Conservation (phyloP, 805 yeast genomes). For the Torulaspora maleeae region DNA sequence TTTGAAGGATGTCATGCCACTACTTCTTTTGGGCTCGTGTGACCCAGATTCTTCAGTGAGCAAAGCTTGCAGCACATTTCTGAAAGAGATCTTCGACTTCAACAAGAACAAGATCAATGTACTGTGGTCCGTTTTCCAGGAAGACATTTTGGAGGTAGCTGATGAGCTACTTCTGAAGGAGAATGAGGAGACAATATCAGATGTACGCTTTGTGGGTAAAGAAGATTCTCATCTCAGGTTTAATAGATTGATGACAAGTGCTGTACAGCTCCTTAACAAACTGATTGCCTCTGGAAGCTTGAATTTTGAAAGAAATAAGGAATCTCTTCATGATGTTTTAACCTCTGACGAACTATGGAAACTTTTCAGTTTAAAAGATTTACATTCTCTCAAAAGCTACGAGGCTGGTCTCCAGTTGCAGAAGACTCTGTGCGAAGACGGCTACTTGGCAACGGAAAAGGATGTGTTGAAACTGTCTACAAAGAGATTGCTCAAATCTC, state of each 20-base stretch:
- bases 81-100: conserved; percentile 53
- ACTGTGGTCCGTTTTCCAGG: conserved; percentile 56
- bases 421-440: conserved; percentile 28
- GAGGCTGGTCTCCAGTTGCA: conserved; percentile 40
- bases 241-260: conserved; percentile 48
- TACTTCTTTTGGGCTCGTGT: conserved; percentile 65
- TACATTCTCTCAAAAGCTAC: conserved; percentile 41
- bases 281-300: conserved; percentile 16
- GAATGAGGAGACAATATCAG: conserved; percentile 60
- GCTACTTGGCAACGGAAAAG: conserved; percentile 20
- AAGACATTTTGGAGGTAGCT: conserved; percentile 52
- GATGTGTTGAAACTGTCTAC: conserved; percentile 33
- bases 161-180: conserved; percentile 53
- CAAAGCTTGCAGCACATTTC: conserved; percentile 42
- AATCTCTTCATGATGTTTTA: conserved; percentile 36
- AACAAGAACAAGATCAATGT: conserved; percentile 50
- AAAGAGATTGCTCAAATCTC: conserved; percentile 34
- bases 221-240: conserved; percentile 67
- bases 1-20: conserved; percentile 65
- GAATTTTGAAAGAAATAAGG: conserved; percentile 21
- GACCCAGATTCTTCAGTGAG: conserved; percentile 67
- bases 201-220: conserved; percentile 60
- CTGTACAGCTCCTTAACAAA: conserved; percentile 45
- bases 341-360: conserved; percentile 44
- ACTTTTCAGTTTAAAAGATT: conserved; percentile 34